Base-by-base conservation (phyloP, 371 early-diverging fungal genomes). In the Apophysomyces trapeziformis region DNA sequence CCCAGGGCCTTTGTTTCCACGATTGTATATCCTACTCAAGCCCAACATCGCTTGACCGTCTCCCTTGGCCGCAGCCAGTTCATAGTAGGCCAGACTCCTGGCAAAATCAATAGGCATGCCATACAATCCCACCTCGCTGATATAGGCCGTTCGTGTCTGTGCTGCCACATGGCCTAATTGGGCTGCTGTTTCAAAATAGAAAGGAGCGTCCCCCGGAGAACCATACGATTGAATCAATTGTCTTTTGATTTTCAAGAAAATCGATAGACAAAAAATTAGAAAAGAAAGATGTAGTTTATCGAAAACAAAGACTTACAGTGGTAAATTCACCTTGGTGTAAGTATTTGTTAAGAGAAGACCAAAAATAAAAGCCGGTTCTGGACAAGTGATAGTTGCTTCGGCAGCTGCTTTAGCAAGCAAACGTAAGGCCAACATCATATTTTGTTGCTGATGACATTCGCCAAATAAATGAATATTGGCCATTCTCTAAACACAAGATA, bases 171-270 rank as follows among this genome's bases (percentile, higher is more conserved):
- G 58, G 9, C 74, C 76, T 54, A 77, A 64, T 2, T 77, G 71
- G 4, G 78, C 80, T 12, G 80, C 74, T 58, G 62, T 54, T 45
- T 74, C 76, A 58, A 77, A 58, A 60, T 72, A 77, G 12, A 65
- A 61, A 11, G 71, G 59, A 26, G 76, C 76, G 6, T 72, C 76
- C 57, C 67, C 68, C 8, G 69, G 65, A 35, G 74, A 74, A 6
- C 79, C 79, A 56, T 70, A 79, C 0, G 18, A 63, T 12, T 61
- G 50, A 11, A 66, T 38, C 21, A 66, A 37, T 21, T 62, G 57
- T 13, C 70, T 70, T 59, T 54, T 70, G 12, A 76, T n/a, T 50
- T 76, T 70, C 56, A 72, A 69, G 7, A 43, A 37, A 41, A 21
- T 26, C 26, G 35, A 38, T 8, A 14, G 58, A 38, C 35, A 65